Evolutionary conservation across 2,329 filamentous ascomycete genomes (phyloP), one percentile per base, ranked within the genome.

Genomic region (Xylariomycetidae sp.): DNA sequence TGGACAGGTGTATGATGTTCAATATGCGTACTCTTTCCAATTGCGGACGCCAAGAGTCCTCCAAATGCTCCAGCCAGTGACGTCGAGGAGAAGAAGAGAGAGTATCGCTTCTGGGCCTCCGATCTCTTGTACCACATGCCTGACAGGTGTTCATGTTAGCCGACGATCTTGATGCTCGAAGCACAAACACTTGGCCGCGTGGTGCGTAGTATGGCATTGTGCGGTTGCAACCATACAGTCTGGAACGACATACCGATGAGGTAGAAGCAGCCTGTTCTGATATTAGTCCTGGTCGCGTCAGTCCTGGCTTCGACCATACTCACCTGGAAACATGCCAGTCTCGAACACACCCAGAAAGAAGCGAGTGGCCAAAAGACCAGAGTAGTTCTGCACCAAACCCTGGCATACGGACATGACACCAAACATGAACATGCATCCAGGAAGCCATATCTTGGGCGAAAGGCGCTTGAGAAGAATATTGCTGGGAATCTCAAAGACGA

Each of bases 71-170:
- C 85, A 1, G 85, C 85, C 4, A 90, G 65, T 0, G 81, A 84
- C 1, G 85, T 89, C 18, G 74, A 85, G 51, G 76, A 80, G 68
- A 96, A 96, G 70, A 96, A 96, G 67, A 96, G 89, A 12, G 81
- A 85, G 63, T 89, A 95, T 19, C 92, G 79, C 52, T 87, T 86
- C 61, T 96, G 90, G 2, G 89, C 87, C 61, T 96, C 92, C 27
- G 70, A 69, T 39, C 90, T 78, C 39, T 81, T 79, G 50, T 96
- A 98, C 88, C 85, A 93, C 80, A 90, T 90, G 37, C 85, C 66
- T 63, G 29, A 10, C 25, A 19, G 17, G n/a, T 28, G 17, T 6
- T 28, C 10, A 5, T 25, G 25, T 51, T 36, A 53, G 46, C 30
- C 19, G 10, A 6, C 19, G 27, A 14, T 34, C 14, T 25, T 12